Percentiles rank a stretch among this genome's conserved stretches.
Evolutionary conservation across 768 basidiomycete species (phyloP).

Genomic region (Tricholoma bakamatsutake): DNA sequence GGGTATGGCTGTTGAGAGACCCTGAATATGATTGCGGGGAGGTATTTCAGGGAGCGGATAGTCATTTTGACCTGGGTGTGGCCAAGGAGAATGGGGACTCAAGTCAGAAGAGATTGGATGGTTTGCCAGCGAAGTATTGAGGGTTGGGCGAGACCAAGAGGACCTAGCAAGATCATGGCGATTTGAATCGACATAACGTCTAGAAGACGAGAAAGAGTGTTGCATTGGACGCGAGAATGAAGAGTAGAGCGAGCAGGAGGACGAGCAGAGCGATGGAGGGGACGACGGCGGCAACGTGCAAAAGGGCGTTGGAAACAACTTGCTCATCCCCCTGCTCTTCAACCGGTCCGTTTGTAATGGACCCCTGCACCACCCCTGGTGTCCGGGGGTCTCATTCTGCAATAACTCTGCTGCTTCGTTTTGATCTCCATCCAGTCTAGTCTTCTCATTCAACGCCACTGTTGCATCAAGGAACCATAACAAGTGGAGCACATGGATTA

Average conservation of each 20-base stretch:
- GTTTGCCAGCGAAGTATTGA: slow-evolving; percentile 26
- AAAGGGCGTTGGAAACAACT: slow-evolving; percentile 12
- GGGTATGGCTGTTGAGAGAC: slow-evolving; percentile 9
- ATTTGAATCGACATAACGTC: slow-evolving; percentile 21
- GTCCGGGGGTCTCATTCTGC: slow-evolving; percentile 12
- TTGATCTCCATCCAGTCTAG: no score
- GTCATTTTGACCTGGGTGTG: slow-evolving; percentile 16
- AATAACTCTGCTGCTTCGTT: no score
- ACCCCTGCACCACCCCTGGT: slow-evolving; percentile 8
- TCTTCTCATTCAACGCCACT: no score
- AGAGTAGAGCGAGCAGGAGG: neutral
- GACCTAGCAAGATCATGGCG: slow-evolving; percentile 13
- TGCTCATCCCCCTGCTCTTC: neutral
- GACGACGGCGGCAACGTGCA: slow-evolving; percentile 12
- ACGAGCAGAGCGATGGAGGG: neutral
- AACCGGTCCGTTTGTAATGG: slow-evolving; percentile 15
- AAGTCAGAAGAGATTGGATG: slow-evolving; percentile 23
- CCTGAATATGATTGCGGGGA: slow-evolving; percentile 10
- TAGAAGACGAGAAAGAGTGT: slow-evolving; percentile 23
- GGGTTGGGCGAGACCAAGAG: slow-evolving; percentile 27
- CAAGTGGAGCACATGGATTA: no score
- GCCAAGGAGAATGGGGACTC: slow-evolving; percentile 29
- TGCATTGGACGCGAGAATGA: slow-evolving; percentile 12
- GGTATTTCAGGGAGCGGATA: slow-evolving; percentile 12
- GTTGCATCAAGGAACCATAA: no score